Evolutionary conservation across 1,284 basidiomycete species (phyloP).

Genomic region (Microbotryum silenes-acaulis): DNA sequence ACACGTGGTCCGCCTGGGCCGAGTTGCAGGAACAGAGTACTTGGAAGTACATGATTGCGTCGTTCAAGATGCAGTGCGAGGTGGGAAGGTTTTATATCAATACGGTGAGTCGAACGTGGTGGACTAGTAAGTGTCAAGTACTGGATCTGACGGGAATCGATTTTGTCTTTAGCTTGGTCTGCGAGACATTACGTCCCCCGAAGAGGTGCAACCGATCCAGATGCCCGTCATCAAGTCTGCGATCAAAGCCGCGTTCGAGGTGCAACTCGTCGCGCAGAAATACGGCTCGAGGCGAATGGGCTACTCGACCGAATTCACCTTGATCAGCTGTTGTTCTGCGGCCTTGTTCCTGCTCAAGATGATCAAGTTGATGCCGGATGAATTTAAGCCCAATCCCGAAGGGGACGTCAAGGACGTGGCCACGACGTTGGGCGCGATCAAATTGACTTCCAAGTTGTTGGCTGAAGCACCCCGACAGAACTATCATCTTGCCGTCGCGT

Average conservation of each 20-base stretch:
- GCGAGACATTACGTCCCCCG: slow-evolving; percentile 21
- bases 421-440: slow-evolving; percentile 17
- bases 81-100: slow-evolving; percentile 17
- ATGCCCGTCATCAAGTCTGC: slow-evolving; percentile 16
- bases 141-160: background rate
- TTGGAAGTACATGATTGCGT: slow-evolving; percentile 4
- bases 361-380: slow-evolving; percentile 28
- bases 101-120: background rate
- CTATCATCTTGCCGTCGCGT: slow-evolving; percentile 17
- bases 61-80: slow-evolving; percentile 6
- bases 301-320: slow-evolving; percentile 26
- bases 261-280: slow-evolving; percentile 3
- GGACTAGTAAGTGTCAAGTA: background rate
- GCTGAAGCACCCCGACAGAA: slow-evolving; percentile 10
- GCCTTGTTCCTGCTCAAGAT: slow-evolving; percentile 31
- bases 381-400: slow-evolving; percentile 7
- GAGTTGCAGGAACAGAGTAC: slow-evolving; percentile 7
- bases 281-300: slow-evolving; percentile 9
- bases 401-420: slow-evolving; percentile 3
- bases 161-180: slow-evolving; percentile 5
- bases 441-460: slow-evolving; percentile 13
- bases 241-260: slow-evolving; percentile 20
- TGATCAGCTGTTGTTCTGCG: slow-evolving; percentile 17
- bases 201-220: slow-evolving; percentile 19
- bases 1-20: slow-evolving; percentile 25